Percentiles rank a stretch among this genome's conserved stretches.
Evolutionary conservation across 2,329 filamentous ascomycete species (phyloP).

Genomic region (Botrytis fragariae): DNA sequence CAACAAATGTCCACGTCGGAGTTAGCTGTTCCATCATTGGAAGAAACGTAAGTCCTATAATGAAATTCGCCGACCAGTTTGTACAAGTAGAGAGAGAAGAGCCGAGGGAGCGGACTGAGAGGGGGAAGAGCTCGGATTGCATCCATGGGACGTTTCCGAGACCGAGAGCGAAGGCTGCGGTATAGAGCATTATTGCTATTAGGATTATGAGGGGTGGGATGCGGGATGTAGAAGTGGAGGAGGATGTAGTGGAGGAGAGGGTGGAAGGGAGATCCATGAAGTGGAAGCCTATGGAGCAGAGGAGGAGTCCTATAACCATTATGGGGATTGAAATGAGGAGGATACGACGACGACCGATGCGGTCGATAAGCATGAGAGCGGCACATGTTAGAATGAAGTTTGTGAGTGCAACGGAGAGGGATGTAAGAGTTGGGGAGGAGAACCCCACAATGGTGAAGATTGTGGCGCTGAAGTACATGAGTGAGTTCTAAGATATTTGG

Average conservation of each 20-base stretch:
- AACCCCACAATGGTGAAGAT: slow-evolving; percentile 79
- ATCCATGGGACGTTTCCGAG: slow-evolving; percentile 95
- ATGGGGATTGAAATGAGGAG: slow-evolving; percentile 80
- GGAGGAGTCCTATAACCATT: slow-evolving; percentile 71
- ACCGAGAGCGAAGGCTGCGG: slow-evolving; percentile 80
- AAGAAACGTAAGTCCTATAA: slow-evolving; percentile 82
- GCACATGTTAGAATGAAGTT: slow-evolving; percentile 79
- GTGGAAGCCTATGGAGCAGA: slow-evolving; percentile 72
- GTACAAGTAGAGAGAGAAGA: slow-evolving; percentile 74
- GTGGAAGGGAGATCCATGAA: slow-evolving; percentile 44
- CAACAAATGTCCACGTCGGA: slow-evolving; percentile 72
- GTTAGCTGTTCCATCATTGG: slow-evolving; percentile 78
- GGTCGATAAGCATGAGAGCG: slow-evolving; percentile 75
- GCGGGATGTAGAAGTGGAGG: slow-evolving; percentile 29
- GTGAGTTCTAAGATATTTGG: slow-evolving; percentile 60
- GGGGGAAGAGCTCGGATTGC: slow-evolving; percentile 86
- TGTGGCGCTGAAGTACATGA: slow-evolving; percentile 89
- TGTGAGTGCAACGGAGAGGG: slow-evolving; percentile 75
- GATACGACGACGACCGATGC: slow-evolving; percentile 73
- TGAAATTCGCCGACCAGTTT: slow-evolving; percentile 85
- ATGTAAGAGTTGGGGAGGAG: slow-evolving; percentile 73
- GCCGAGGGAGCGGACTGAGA: slow-evolving; percentile 69
- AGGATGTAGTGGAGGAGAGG: slow-evolving; percentile 16
- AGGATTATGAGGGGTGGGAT: slow-evolving; percentile 60
- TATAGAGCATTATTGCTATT: slow-evolving; percentile 75